Conservation (phyloP, 768 basidiomycete species). For the Flagelloscypha sp. region DNA sequence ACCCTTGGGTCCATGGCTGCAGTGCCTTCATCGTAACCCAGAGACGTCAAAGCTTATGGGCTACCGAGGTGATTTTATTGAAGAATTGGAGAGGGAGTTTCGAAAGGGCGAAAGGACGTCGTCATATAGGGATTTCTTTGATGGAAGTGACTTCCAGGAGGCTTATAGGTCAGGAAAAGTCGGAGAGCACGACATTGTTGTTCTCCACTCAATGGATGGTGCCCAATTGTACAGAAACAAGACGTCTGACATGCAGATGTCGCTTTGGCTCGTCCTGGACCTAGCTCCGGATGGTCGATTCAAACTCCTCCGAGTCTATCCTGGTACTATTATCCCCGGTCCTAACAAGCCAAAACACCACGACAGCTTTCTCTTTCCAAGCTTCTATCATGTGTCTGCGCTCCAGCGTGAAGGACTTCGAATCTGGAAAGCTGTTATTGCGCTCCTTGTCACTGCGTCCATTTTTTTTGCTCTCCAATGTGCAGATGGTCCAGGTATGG, state of each 20-base stretch:
- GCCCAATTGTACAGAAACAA: constrained; percentile 36
- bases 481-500: constrained; percentile 20
- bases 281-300: constrained; percentile 21
- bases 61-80: constrained; percentile 18
- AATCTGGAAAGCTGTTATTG: constrained; percentile 27
- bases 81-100: constrained; percentile 14
- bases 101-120: too few relatives aligned
- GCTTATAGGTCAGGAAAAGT: constrained; percentile 13
- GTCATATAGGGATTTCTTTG: constrained; percentile 22
- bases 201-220: constrained; percentile 31
- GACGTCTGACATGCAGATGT: constrained; percentile 34
- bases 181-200: constrained; percentile 21
- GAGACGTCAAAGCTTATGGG: constrained; percentile 17
- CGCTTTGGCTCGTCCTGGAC: constrained; percentile 30
- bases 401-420: constrained; percentile 21
- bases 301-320: constrained; percentile 22
- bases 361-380: constrained; percentile 26
- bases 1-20: constrained; percentile 34
- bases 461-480: constrained; percentile 9
- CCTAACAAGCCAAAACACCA: constrained; percentile 25
- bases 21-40: constrained; percentile 22
- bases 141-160: constrained; percentile 20
- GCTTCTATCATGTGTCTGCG: constrained; percentile 24
- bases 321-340: constrained; percentile 23
- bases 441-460: too few relatives aligned